These are phyloP conservation scores for Rhypophila decipiens DNA, from an alignment of 495 filamentous ascomycete species.

Conservation along the genomic window DNA sequence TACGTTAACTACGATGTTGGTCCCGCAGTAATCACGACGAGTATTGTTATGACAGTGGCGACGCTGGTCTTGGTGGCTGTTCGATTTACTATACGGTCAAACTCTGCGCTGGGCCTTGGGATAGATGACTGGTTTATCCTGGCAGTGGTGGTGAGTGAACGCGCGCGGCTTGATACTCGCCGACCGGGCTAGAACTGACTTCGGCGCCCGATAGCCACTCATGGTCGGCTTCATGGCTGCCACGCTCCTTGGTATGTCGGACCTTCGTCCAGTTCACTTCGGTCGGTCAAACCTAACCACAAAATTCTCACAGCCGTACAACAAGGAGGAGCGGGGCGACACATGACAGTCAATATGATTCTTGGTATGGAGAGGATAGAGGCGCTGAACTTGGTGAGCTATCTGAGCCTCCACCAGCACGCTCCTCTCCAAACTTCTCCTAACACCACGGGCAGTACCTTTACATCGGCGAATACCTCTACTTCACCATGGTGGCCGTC, in stretches of 20 bases:
- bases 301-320: neutral
- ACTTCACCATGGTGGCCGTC: conserved; percentile 4
- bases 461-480: conserved; percentile 1
- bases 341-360: neutral
- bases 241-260: neutral
- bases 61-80: neutral
- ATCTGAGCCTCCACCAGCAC: neutral
- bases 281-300: too few species aligned
- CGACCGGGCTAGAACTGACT: too few species aligned
- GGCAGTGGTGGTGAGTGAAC: too few species aligned
- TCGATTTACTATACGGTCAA: neutral
- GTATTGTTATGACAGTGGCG: neutral
- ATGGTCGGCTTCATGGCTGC: neutral
- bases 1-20: neutral
- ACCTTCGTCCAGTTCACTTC: too few species aligned
- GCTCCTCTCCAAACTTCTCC: too few species aligned
- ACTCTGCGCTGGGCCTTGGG: neutral
- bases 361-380: neutral
- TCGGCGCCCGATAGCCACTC: too few species aligned
- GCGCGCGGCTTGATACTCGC: too few species aligned
- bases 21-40: neutral
- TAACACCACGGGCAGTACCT: conserved; percentile 1
- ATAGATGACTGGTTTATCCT: neutral
- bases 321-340: neutral
- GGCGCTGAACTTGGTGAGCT: neutral